phyloP scores from a whole-genome alignment of 805 yeast species.

The Candida arabinofermentans region DNA sequence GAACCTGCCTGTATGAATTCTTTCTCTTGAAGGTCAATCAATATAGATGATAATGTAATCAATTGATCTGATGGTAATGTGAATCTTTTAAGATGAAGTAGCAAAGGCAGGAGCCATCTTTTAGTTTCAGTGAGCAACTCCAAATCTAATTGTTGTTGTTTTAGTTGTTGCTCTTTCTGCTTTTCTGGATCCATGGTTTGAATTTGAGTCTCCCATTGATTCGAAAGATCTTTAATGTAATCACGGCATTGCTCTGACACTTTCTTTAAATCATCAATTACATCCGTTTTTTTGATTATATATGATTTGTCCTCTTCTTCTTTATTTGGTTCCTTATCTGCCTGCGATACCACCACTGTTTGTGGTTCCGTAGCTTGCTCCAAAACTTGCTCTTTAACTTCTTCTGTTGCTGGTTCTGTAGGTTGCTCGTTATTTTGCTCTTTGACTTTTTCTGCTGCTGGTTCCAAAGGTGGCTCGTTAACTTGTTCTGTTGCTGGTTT shows the following conservation, averaged over 20 bases:
- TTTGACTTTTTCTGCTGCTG: background rate
- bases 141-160: slow-evolving; percentile 20
- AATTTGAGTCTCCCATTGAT: slow-evolving; percentile 32
- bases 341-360: background rate
- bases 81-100: slow-evolving; percentile 49
- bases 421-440: no score
- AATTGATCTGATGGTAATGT: slow-evolving; percentile 38
- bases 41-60: slow-evolving; percentile 54
- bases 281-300: slow-evolving; percentile 28
- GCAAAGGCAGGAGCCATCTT: slow-evolving; percentile 43
- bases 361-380: background rate
- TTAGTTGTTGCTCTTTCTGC: no score
- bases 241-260: slow-evolving; percentile 41
- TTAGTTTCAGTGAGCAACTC: slow-evolving; percentile 42
- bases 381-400: background rate
- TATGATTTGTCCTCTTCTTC: background rate
- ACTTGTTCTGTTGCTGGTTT: slow-evolving; percentile 32
- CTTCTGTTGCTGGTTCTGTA: background rate
- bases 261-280: slow-evolving; percentile 29
- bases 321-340: background rate
- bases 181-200: slow-evolving; percentile 9
- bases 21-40: slow-evolving; percentile 53
- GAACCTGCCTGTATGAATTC: slow-evolving; percentile 56
- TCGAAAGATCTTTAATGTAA: slow-evolving; percentile 41
- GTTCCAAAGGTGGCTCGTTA: slow-evolving; percentile 18